phyloP scores from a whole-genome alignment of 495 filamentous ascomycete species.

The Pseudoneurospora amorphoporcata region DNA sequence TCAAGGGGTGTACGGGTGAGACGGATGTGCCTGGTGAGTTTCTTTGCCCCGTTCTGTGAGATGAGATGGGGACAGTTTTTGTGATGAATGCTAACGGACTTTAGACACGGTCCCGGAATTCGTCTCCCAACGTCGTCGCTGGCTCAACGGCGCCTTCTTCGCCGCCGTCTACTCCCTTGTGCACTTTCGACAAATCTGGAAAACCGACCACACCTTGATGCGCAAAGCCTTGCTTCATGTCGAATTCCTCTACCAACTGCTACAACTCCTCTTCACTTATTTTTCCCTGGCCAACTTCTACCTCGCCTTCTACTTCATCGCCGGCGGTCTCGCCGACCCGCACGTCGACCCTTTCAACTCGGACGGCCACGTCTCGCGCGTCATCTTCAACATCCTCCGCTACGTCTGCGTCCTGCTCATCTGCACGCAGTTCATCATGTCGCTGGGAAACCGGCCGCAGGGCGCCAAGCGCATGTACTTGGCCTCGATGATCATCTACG shows the following conservation, averaged over 20 bases:
- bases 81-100: neutral
- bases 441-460: slow-evolving; percentile 96
- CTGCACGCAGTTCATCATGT: slow-evolving; percentile 91
- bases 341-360: slow-evolving; percentile 76
- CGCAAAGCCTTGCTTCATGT: slow-evolving; percentile 90
- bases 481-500: slow-evolving; percentile 74
- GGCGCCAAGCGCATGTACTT: slow-evolving; percentile 91
- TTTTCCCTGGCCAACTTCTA: slow-evolving; percentile 99
- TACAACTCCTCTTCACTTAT: slow-evolving; percentile 87
- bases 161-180: slow-evolving; percentile 95
- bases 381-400: slow-evolving; percentile 77
- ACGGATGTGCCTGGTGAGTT: slow-evolving; percentile 88
- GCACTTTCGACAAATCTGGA: slow-evolving; percentile 89
- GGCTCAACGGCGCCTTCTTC: slow-evolving; percentile 99
- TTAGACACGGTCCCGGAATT: slow-evolving; percentile 77
- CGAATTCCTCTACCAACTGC: slow-evolving; percentile 91
- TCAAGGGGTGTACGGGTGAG: slow-evolving; percentile 89
- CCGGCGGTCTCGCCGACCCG: slow-evolving; percentile 78
- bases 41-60: neutral
- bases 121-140: slow-evolving; percentile 87
- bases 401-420: slow-evolving; percentile 82
- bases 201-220: slow-evolving; percentile 78
- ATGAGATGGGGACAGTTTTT: neutral
- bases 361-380: slow-evolving; percentile 59
- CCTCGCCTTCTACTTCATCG: slow-evolving; percentile 96